Base-by-base conservation (phyloP, 768 basidiomycete genomes). In the Lepiota brunneoincarnata region DNA sequence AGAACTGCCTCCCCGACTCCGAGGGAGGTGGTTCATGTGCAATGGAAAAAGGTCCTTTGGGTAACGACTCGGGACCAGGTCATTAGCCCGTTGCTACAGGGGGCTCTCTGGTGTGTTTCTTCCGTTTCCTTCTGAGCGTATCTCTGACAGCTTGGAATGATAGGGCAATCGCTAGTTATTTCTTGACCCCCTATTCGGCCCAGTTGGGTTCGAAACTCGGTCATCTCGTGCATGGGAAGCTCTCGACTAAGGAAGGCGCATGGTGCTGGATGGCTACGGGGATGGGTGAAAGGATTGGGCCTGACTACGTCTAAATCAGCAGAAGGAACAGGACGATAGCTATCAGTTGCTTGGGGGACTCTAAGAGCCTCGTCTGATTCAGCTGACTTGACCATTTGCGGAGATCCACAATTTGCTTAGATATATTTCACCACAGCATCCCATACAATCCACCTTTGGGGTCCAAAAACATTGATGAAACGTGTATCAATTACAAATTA, bases 21-120 rank as follows among this genome's bases (percentile, higher is more conserved):
- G 9, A 57, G 59, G 59, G 72, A 71, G 49, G 68, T 79, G 12
- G 67, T 78, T 10, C 62, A 65, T 36, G 67, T 85, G 31, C 73
- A 81, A 44, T 89, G 87, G 87, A 69, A 69, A 5, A 73, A 73
- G 51, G 71, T 89, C 7, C 55, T 73, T 17, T 89, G 84, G 80
- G 69, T 87, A 38, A 89, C 87, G 14, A 61, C 77, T 15, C 75
- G 83, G 49, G 87, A 90, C 69, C 87, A 89, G 61, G 71, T 89
- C 46, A 67, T 89, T 58, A 81, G 79, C 54, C 87, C 87, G 4
- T 63, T 90, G 6, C 31, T 86, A 24, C 88, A 89, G 63, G 87
- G 87, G 15, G 73, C 78, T 23, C 64, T 86, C 26, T 87, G 87
- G 87, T 88, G 57, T 61, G 84, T 17, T 41, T 26, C 2, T 7